Evolutionary conservation across 306 rosid species (phyloP).

Genomic region (Prunus mira): DNA sequence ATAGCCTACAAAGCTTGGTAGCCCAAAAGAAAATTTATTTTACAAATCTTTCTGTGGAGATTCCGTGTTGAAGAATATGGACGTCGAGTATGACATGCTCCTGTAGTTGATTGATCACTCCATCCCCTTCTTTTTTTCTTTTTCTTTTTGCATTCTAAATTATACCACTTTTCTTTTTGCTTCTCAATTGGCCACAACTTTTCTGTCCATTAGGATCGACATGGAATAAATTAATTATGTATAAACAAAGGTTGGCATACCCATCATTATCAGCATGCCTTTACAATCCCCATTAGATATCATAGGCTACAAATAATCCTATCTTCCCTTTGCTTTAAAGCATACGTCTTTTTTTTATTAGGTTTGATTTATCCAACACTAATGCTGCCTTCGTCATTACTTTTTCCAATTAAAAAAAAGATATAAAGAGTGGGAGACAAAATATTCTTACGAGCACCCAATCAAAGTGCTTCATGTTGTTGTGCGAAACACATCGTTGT

Average conservation of each 20-base stretch:
- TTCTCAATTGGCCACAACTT: conserved; percentile 11
- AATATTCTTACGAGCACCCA: neutral
- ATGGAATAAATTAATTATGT: conserved; percentile 23
- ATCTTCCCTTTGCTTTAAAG: conserved; percentile 31
- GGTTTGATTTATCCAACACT: conserved; percentile 25
- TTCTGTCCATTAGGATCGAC: conserved; percentile 28
- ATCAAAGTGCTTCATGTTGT: neutral
- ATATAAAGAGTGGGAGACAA: neutral
- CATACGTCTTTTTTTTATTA: conserved; percentile 41
- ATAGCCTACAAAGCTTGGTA: conserved; percentile 1
- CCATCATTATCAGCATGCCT: conserved; percentile 45
- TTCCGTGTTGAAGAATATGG: conserved; percentile 9
- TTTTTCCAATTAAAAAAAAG: conserved; percentile 15
- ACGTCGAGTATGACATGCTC: conserved; percentile 17
- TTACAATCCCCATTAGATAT: conserved; percentile 19
- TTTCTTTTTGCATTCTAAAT: conserved; percentile 4
- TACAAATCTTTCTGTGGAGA: neutral
- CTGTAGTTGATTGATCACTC: conserved; percentile 19
- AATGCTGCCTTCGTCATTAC: conserved; percentile 42
- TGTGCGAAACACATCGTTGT: neutral
- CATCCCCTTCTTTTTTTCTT: neutral
- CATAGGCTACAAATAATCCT: conserved; percentile 21
- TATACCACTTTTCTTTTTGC: neutral
- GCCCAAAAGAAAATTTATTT: neutral
- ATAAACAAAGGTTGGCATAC: conserved; percentile 2